These are phyloP conservation scores for Acer yangbiense DNA, from an alignment of 345 rosid species.

Conservation along the genomic window DNA sequence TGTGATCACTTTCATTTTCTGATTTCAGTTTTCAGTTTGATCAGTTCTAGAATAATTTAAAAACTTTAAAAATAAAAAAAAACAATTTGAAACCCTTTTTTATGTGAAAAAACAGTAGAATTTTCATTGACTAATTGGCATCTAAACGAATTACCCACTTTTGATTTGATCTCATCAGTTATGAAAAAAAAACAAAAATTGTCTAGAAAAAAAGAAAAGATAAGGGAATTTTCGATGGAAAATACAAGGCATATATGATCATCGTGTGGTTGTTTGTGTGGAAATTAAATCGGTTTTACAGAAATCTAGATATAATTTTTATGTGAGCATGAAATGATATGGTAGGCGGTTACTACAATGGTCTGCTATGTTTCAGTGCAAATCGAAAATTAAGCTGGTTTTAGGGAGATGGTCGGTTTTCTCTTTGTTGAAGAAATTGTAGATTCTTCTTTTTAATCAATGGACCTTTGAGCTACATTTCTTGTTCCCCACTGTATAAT, in stretches of 20 bases:
- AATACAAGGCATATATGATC: neutral
- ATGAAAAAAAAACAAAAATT: neutral
- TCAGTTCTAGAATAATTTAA: neutral
- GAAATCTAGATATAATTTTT: constrained; percentile 45
- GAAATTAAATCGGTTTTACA: constrained; percentile 30
- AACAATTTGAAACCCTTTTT: neutral
- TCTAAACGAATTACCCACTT: too few species aligned
- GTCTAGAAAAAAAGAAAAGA: neutral
- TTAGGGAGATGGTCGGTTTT: constrained; percentile 73
- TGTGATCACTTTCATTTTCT: neutral
- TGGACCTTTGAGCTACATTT: neutral
- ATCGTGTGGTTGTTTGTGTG: neutral
- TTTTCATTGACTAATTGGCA: neutral
- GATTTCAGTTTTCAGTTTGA: neutral
- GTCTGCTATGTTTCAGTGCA: constrained; percentile 18
- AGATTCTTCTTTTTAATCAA: neutral
- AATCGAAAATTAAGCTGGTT: constrained; percentile 48
- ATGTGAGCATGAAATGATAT: constrained; percentile 24
- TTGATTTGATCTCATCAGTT: too few species aligned
- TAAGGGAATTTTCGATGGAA: neutral
- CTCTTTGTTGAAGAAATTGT: constrained; percentile 16
- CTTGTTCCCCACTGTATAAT: constrained; percentile 2
- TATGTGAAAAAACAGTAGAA: neutral
- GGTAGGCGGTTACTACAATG: constrained; percentile 40
- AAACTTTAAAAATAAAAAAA: too few species aligned